phyloP scores from a whole-genome alignment of 2,329 filamentous ascomycete genomes.

The Verticillium isaacii region DNA sequence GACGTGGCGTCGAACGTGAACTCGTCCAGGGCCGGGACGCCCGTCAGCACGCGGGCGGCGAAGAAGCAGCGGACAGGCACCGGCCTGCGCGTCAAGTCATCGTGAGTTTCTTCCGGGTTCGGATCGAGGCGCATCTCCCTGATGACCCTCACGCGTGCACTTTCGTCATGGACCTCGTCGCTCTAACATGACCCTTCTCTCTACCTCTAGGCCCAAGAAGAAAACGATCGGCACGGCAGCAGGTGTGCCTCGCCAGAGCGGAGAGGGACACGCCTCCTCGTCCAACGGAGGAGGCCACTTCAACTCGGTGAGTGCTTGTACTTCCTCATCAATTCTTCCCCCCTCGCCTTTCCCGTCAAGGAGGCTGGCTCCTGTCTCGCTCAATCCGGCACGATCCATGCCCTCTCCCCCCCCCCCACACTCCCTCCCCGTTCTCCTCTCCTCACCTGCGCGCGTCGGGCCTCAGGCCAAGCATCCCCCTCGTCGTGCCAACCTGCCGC shows the following conservation, averaged over 20 bases:
- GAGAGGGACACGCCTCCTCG: conserved; percentile 59
- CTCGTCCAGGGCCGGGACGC: conserved; percentile 55
- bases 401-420: not conserved
- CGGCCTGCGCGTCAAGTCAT: conserved; percentile 62
- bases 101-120: conserved; percentile 40
- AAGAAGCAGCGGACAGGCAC: conserved; percentile 59
- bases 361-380: not conserved
- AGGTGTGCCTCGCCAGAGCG: conserved; percentile 61
- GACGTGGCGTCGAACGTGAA: conserved; percentile 41
- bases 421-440: not conserved
- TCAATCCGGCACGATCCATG: not conserved
- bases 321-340: not conserved
- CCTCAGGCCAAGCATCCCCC: not conserved
- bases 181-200: conserved; percentile 18
- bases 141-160: not conserved
- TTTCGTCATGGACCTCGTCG: not conserved
- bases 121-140: not conserved
- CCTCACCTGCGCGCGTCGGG: not conserved
- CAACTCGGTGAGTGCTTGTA: conserved; percentile 45
- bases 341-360: not conserved
- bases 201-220: conserved; percentile 61
- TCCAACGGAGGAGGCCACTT: conserved; percentile 51
- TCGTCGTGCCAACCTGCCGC: not conserved
- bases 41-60: conserved; percentile 46
- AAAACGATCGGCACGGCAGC: conserved; percentile 66